Evolutionary conservation across 1,284 basidiomycete genomes (phyloP).

Genomic region (Sporisorium reilianum): DNA sequence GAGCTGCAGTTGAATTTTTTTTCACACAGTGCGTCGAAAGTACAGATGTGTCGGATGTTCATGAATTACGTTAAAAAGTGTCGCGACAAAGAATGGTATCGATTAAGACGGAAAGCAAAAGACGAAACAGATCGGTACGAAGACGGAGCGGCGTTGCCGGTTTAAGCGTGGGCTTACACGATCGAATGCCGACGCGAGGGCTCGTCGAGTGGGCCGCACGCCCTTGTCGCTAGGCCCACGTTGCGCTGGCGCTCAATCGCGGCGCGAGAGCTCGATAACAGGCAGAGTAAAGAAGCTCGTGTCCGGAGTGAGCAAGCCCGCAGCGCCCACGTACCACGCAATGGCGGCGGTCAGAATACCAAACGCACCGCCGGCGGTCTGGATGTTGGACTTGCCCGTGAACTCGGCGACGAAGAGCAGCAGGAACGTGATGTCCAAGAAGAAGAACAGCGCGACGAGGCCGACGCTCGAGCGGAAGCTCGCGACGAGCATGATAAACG

Average conservation of each 20-base stretch:
- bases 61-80: neutral
- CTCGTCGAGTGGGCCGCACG: too few relatives aligned
- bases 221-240: too few relatives aligned
- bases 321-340: constrained; percentile 71
- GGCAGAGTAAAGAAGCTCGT: constrained; percentile 72
- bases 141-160: too few relatives aligned
- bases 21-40: too few relatives aligned
- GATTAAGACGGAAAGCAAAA: neutral
- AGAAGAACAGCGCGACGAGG: constrained; percentile 77
- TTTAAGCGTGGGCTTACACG: too few relatives aligned
- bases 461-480: constrained; percentile 59
- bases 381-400: constrained; percentile 49
- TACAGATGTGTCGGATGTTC: too few relatives aligned
- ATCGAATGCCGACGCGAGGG: too few relatives aligned
- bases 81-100: neutral
- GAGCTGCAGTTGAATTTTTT: too few relatives aligned
- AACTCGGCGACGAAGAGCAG: constrained; percentile 66
- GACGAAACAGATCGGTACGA: too few relatives aligned
- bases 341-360: constrained; percentile 61
- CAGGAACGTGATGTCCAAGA: constrained; percentile 75
- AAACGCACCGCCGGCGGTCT: constrained; percentile 54
- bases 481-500: constrained; percentile 55
- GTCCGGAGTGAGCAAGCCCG: constrained; percentile 72
- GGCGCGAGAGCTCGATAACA: constrained; percentile 66
- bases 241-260: constrained; percentile 41